phyloP scores from a whole-genome alignment of 2,329 filamentous ascomycete species.

The Orbilia oligospora region DNA sequence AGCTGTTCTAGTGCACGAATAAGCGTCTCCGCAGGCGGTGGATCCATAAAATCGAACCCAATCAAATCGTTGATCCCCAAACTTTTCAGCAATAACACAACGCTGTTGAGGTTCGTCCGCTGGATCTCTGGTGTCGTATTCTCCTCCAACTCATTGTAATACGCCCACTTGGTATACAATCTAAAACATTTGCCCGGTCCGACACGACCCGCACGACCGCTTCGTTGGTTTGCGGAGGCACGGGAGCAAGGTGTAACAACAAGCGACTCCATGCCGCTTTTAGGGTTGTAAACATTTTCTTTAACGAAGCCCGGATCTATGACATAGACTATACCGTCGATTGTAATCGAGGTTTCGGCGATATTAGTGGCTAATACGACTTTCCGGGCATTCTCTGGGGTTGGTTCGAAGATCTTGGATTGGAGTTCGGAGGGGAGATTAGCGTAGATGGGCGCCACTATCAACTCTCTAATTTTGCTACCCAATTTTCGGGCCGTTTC shows the following conservation, averaged over 20 bases:
- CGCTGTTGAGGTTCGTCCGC: slow-evolving; percentile 85
- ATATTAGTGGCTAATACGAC: slow-evolving; percentile 97
- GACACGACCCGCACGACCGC: slow-evolving; percentile 91
- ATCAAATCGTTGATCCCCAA: slow-evolving; percentile 93
- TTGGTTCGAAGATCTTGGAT: slow-evolving; percentile 93
- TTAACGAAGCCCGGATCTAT: slow-evolving; percentile 97
- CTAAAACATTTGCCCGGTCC: slow-evolving; percentile 93
- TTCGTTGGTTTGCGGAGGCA: slow-evolving; percentile 92
- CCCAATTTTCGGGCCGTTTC: slow-evolving; percentile 91
- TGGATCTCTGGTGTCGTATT: slow-evolving; percentile 94
- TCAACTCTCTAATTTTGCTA: slow-evolving; percentile 84
- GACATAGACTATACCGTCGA: slow-evolving; percentile 95
- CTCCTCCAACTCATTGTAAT: slow-evolving; percentile 94
- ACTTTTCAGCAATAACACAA: slow-evolving; percentile 88
- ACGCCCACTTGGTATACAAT: slow-evolving; percentile 92
- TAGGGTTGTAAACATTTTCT: slow-evolving; percentile 92
- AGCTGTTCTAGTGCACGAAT: slow-evolving; percentile 91
- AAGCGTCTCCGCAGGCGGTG: slow-evolving; percentile 88
- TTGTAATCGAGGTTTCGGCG: slow-evolving; percentile 94
- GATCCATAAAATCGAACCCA: slow-evolving; percentile 96
- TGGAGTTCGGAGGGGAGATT: slow-evolving; percentile 92
- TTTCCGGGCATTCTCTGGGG: slow-evolving; percentile 86
- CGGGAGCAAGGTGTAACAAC: slow-evolving; percentile 92
- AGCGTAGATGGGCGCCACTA: slow-evolving; percentile 94
- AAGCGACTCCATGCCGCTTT: slow-evolving; percentile 91